Evolutionary conservation across 2,329 filamentous ascomycete species (phyloP).

Genomic region (Elsinoe perseae): DNA sequence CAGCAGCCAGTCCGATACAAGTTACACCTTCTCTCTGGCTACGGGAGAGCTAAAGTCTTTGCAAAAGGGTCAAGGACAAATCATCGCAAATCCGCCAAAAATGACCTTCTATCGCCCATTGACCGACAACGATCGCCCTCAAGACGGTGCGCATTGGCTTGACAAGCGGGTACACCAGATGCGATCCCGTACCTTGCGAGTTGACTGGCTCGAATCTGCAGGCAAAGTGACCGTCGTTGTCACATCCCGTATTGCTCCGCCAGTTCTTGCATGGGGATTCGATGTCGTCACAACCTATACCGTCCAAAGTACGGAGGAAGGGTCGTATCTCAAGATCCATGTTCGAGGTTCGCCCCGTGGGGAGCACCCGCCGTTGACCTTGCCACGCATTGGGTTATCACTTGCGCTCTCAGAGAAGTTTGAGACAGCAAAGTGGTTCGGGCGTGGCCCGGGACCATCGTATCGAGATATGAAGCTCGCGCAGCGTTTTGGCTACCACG

Average conservation of each 20-base stretch:
- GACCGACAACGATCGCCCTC: constrained; percentile 53
- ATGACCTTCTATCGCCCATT: constrained; percentile 56
- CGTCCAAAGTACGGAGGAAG: constrained; percentile 38
- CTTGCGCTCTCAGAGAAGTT: constrained; percentile 44
- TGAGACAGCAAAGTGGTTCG: constrained; percentile 51
- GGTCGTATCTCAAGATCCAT: constrained; percentile 36
- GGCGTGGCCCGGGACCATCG: constrained; percentile 56
- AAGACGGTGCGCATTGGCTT: constrained; percentile 1
- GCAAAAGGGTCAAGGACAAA: neutral
- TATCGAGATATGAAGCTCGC: constrained; percentile 60
- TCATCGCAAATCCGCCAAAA: constrained; percentile 14
- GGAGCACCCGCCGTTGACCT: constrained; percentile 41
- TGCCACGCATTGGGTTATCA: constrained; percentile 57
- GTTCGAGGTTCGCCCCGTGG: constrained; percentile 40
- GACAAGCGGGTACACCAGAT: constrained; percentile 29
- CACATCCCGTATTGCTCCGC: constrained; percentile 41
- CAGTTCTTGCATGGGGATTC: constrained; percentile 54
- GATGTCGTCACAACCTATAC: constrained; percentile 43
- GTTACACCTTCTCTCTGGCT: neutral
- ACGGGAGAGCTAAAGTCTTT: neutral
- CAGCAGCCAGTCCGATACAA: constrained; percentile 31
- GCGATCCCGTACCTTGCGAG: constrained; percentile 51
- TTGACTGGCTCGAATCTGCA: neutral
- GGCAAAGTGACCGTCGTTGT: constrained; percentile 23
- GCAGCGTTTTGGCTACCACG: constrained; percentile 48